Percentiles rank a stretch among this genome's conserved stretches.
These are phyloP conservation scores for Pleurotus tuoliensis DNA, from an alignment of 768 basidiomycete species.

Conservation along the genomic window DNA sequence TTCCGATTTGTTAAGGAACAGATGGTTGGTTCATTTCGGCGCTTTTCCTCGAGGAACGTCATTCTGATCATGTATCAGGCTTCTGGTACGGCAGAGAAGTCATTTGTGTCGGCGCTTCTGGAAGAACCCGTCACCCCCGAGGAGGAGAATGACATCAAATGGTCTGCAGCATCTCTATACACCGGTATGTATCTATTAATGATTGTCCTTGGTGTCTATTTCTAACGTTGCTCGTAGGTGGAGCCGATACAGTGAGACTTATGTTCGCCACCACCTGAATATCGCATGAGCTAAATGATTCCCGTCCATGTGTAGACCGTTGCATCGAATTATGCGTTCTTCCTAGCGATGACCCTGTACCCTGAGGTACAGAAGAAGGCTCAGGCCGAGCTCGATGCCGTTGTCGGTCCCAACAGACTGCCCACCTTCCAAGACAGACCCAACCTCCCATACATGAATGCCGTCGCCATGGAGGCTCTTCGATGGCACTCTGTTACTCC, in stretches of 20 bases:
- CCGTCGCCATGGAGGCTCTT: not conserved
- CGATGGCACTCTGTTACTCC: not conserved
- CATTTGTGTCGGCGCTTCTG: conserved; percentile 30
- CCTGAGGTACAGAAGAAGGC: conserved; percentile 1
- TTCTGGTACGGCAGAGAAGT: conserved; percentile 27
- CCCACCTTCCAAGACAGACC: not conserved
- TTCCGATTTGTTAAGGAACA: conserved; percentile 39
- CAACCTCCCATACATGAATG: not conserved
- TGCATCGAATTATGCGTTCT: not conserved
- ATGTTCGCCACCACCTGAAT: not conserved
- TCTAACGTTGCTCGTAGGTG: not conserved
- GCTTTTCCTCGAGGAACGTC: too few relatives aligned
- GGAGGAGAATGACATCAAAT: conserved; percentile 36
- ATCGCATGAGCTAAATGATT: too few relatives aligned
- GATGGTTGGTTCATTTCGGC: conserved; percentile 20
- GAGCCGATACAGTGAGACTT: not conserved
- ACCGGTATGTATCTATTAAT: conserved; percentile 6
- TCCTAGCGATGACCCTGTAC: conserved; percentile 1
- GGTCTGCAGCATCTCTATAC: conserved; percentile 45
- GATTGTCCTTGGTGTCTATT: not conserved
- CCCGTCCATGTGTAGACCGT: not conserved
- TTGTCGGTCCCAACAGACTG: not conserved
- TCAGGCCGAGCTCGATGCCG: not conserved
- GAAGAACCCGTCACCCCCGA: conserved; percentile 24
- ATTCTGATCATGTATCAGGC: conserved; percentile 8